phyloP scores from a whole-genome alignment of 2,329 filamentous ascomycete species.

The Penicillium sp. region DNA sequence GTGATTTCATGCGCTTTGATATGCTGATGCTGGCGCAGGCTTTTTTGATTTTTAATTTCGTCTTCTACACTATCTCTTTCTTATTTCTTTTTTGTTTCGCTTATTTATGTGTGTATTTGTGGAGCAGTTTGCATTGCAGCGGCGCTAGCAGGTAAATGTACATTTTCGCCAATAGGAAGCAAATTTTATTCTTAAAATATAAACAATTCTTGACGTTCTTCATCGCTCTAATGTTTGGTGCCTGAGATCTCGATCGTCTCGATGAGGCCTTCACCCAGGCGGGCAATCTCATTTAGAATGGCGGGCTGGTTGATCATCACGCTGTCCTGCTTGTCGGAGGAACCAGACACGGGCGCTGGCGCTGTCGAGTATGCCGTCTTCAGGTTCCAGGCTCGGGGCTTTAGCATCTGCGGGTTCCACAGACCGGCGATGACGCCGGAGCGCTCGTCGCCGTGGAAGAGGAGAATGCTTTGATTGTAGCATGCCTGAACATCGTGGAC shows the following conservation, averaged over 20 bases:
- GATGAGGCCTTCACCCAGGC: slow-evolving; percentile 66
- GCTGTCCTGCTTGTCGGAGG: slow-evolving; percentile 21
- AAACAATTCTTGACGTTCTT: slow-evolving; percentile 13
- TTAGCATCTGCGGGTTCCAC: slow-evolving; percentile 61
- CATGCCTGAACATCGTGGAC: slow-evolving; percentile 67
- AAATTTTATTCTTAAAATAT: slow-evolving; percentile 14
- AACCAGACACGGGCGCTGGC: slow-evolving; percentile 23
- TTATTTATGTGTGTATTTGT: slow-evolving; percentile 19
- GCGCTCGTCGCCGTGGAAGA: slow-evolving; percentile 71
- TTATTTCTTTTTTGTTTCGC: neutral
- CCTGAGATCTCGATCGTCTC: slow-evolving; percentile 62
- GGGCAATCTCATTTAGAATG: slow-evolving; percentile 50
- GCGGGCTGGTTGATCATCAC: slow-evolving; percentile 45
- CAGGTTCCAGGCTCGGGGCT: slow-evolving; percentile 39
- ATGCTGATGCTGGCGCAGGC: slow-evolving; percentile 19
- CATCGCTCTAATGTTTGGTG: slow-evolving; percentile 20
- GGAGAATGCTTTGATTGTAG: slow-evolving; percentile 72
- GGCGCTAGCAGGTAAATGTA: slow-evolving; percentile 36
- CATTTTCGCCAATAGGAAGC: slow-evolving; percentile 24
- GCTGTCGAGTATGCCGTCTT: slow-evolving; percentile 45
- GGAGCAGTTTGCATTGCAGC: slow-evolving; percentile 36
- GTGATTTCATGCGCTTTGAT: slow-evolving; percentile 19
- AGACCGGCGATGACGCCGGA: slow-evolving; percentile 65
- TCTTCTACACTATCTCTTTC: neutral
- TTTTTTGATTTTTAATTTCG: neutral